Base-by-base conservation (phyloP, 2,329 filamentous ascomycete species). In the Pseudophaeomoniella oleicola region DNA sequence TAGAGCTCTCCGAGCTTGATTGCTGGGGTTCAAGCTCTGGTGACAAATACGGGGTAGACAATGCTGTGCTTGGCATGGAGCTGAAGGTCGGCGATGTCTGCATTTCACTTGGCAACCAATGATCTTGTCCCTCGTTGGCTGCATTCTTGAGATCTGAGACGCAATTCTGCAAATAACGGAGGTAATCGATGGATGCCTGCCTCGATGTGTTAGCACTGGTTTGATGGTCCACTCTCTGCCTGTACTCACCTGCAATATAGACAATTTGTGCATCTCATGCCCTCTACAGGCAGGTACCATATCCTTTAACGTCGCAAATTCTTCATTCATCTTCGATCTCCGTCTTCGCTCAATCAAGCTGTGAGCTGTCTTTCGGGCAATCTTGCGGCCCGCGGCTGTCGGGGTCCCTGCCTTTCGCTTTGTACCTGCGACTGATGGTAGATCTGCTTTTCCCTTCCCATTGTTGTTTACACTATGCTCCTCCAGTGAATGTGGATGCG, bases 301-400 rank as follows among this genome's bases (percentile, higher is more conserved):
- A 49, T 80, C 74, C 61, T 96, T 96, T 45, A 96, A 63, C 12
- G 92, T 81, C 2, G 77, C 81, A 62, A 96, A 96, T 60, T 96
- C 90, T 56, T 96, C 88, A 48, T 98, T 96, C 88, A 96, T 98
- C 66, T 96, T 98, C 10, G 84, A 93, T 43, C 90, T 70, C 49
- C 90, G 67, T 39, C 88, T 67, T 32, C 90, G 70, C 62, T 98
- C 90, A 48, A 96, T 98, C 46, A 96, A 62, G 51, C 86, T 94
- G 53, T 98, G 90, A 9, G 90, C 90, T 2, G 88, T 96, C 63
- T 94, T 96, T 46, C 90, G 73, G 4, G 90, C 87, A 46, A 90
- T 92, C 64, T 94, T 96, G 38, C 86, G 72, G n/a, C 86, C 86
- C 1, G 87, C 86, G 1, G 83, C 83, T 47, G 81, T 93, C 1